phyloP scores from a whole-genome alignment of 1,139 yeast species.

The Eremothecium coryli region DNA sequence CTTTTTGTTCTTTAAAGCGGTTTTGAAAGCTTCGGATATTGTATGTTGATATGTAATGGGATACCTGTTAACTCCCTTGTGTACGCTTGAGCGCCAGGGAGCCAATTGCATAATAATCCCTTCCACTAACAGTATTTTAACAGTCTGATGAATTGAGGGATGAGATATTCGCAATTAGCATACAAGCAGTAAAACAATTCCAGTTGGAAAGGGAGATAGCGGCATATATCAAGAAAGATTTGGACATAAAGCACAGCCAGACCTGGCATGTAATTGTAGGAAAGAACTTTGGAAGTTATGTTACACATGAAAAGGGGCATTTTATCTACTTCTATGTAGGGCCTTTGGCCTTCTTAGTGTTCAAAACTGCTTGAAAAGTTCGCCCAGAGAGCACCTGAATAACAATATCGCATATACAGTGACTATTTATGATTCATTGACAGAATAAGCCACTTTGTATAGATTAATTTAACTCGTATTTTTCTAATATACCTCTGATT shows the following conservation, averaged over 20 bases:
- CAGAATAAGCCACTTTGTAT: too few relatives aligned
- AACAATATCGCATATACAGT: too few relatives aligned
- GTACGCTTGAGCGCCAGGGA: too few relatives aligned
- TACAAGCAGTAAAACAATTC: slow-evolving; percentile 43
- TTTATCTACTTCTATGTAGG: slow-evolving; percentile 82
- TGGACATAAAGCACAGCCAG: slow-evolving; percentile 59
- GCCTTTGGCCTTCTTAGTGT: slow-evolving; percentile 68
- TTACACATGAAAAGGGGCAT: slow-evolving; percentile 78
- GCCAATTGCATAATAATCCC: too few relatives aligned
- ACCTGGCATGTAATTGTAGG: slow-evolving; percentile 98
- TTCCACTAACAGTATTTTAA: too few relatives aligned
- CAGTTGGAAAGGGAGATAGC: slow-evolving; percentile 69
- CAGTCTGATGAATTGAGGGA: slow-evolving; percentile 50
- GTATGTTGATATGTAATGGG: slow-evolving; percentile 23
- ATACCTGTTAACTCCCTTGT: too few relatives aligned
- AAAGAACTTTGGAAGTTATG: slow-evolving; percentile 83
- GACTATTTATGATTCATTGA: too few relatives aligned
- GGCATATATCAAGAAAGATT: slow-evolving; percentile 64
- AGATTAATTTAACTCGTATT: neutral
- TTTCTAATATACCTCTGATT: neutral
- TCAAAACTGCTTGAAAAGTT: slow-evolving; percentile 50
- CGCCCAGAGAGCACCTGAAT: too few relatives aligned
- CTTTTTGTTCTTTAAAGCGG: too few relatives aligned
- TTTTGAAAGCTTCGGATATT: slow-evolving; percentile 29
- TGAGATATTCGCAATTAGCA: slow-evolving; percentile 49